Evolutionary conservation across 441 rosid genomes (phyloP), one percentile per base, ranked within the genome.

Genomic region (Croton setiger): DNA sequence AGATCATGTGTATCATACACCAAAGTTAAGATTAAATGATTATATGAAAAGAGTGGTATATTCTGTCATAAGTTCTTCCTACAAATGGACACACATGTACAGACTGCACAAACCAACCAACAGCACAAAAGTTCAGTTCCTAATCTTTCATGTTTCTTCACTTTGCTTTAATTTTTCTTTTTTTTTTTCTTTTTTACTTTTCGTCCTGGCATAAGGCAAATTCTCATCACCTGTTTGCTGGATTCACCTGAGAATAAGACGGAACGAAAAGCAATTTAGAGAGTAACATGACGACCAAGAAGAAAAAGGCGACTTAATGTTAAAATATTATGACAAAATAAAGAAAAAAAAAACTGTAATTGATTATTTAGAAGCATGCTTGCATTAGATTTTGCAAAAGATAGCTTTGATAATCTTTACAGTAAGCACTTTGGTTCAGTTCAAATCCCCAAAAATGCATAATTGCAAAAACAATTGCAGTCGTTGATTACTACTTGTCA

Each of bases 201-300:
- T 60, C 20, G 4, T 21, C 62, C 45, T 41, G 44, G 59, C 36
- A 45, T 56, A 9, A 43, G 35, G 51, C 31, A 35, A 72, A 53
- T 57, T 36, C 7, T 39, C 45, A 35, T 83, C 75, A 80, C 72
- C 75, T 61, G 74, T 55, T 72, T 15, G 72, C 57, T 75, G 70
- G 63, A 36, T 74, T 43, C 49, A 56, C 61, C 77, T 63, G 55
- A 68, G 45, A 44, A 1, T 12, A 47, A 7, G 3, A 47, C 21
- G 21, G 4, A 7, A 55, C 3, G 5, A 60, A 23, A 20, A 57
- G 63, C 27, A 64, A 31, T n/a, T 18, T 23, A 12, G 35, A 54
- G 27, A 0, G 27, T 10, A 57, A 57, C 8, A 14, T 31, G 43
- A 35, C 12, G 43, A 39, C 41, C 4, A 39, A 7, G 1, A 6